Percentiles rank a stretch among this genome's conserved stretches.
Conservation (phyloP, 2,329 filamentous ascomycete species). For the Penicillium sp. region DNA sequence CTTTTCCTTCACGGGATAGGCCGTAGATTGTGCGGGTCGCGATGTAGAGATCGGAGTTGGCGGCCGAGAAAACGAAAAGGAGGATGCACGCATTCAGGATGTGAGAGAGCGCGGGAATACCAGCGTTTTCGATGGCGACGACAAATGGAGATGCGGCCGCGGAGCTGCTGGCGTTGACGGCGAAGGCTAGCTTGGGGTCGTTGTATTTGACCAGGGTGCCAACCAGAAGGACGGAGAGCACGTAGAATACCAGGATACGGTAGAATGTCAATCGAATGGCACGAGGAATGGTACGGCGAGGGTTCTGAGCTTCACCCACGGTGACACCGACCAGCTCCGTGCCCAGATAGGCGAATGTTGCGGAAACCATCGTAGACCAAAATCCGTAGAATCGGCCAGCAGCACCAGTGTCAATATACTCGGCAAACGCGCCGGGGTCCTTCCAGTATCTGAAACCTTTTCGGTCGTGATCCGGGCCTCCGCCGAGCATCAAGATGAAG, state of each 20-base stretch:
- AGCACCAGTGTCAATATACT: conserved; percentile 43
- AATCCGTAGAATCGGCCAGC: conserved; percentile 57
- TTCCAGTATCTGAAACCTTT: conserved; percentile 65
- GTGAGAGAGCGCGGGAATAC: conserved; percentile 59
- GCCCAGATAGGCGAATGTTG: conserved; percentile 73
- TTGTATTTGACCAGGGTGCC: conserved; percentile 75
- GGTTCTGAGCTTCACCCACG: conserved; percentile 74
- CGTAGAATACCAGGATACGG: conserved; percentile 77
- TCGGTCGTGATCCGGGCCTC: conserved; percentile 59
- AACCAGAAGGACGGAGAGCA: conserved; percentile 66
- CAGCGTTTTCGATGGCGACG: conserved; percentile 62
- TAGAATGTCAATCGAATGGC: conserved; percentile 78
- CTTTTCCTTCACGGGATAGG: conserved; percentile 66
- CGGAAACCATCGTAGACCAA: conserved; percentile 69
- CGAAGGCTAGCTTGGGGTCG: conserved; percentile 54
- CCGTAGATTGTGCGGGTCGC: conserved; percentile 69
- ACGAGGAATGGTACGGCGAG: conserved; percentile 68
- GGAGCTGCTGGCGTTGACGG: conserved; percentile 41
- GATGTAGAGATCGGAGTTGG: conserved; percentile 74
- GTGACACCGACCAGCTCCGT: conserved; percentile 75
- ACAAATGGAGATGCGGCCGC: conserved; percentile 70
- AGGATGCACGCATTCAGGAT: conserved; percentile 71
- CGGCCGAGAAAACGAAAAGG: conserved; percentile 70
- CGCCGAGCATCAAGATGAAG: conserved; percentile 60
- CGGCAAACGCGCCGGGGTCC: conserved; percentile 56